Conservation (phyloP, 768 basidiomycete species). For the Phylloporus sp. region DNA sequence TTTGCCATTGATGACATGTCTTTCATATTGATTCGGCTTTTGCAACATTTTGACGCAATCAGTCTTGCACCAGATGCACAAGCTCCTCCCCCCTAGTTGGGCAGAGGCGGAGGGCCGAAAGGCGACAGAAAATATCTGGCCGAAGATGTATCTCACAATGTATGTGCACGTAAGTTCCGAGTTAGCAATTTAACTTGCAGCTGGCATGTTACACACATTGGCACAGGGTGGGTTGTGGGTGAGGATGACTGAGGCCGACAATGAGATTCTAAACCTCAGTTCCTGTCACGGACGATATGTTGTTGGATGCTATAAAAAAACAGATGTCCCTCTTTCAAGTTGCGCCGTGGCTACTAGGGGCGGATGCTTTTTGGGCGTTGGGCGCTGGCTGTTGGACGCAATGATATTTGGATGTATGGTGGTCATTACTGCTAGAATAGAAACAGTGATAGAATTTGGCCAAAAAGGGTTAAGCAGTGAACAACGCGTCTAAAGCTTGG, state of each 20-base stretch:
- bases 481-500: slow-evolving; percentile 14
- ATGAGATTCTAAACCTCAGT: slow-evolving; percentile 1
- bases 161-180: slow-evolving; percentile 37
- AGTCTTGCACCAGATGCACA: slow-evolving; percentile 43
- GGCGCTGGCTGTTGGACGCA: too few species aligned
- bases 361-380: too few species aligned
- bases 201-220: not conserved
- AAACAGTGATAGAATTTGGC: too few species aligned
- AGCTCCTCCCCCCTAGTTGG: slow-evolving; percentile 45
- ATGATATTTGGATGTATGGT: too few species aligned
- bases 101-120: slow-evolving; percentile 41
- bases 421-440: too few species aligned
- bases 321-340: too few species aligned
- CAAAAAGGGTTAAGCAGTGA: too few species aligned
- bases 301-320: not conserved
- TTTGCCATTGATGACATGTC: slow-evolving; percentile 59
- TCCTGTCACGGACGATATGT: too few species aligned
- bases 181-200: not conserved
- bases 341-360: too few species aligned
- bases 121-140: slow-evolving; percentile 44
- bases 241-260: slow-evolving; percentile 30
- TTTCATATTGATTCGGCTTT: slow-evolving; percentile 55
- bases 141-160: slow-evolving; percentile 53
- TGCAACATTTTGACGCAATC: slow-evolving; percentile 54
- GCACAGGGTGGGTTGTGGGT: slow-evolving; percentile 53